Evolutionary conservation across 345 rosid species (phyloP), one percentile per base, ranked within the genome.

Genomic region (Carallia pectinifolia): DNA sequence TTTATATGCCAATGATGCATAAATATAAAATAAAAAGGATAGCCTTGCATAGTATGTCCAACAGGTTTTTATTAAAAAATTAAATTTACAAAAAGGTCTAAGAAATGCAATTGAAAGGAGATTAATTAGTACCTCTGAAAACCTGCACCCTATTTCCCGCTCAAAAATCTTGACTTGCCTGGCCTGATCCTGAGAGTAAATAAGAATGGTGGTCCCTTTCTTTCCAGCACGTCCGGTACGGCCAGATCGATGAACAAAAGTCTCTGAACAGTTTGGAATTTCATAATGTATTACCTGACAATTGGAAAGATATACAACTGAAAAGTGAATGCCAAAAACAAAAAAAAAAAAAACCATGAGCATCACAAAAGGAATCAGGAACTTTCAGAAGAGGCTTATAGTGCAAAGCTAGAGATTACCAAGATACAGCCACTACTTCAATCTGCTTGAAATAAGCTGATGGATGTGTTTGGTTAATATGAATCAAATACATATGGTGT

Each of bases 211-310:
- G 82, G 77, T 87, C 75, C 99, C 99, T 80, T 89, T 92, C 89
- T 93, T 96, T 34, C 99, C 98, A 64, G 99, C 99, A 72, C 99
- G 97, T n/a, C 98, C 98, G 61, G 99, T 96, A 73, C 98, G 83
- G 30, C 99, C 99, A 63, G 99, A 89, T 52, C 99, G 92, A 70
- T 96, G 99, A 76, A 96, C 98, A 79, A 96, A 96, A 29, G 89
- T 90, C 85, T 96, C 99, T 18, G 97, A 80, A 23, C 72, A 58
- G 83, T 88, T 96, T 7, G 99, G 98, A 78, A 96, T 87, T 85
- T 91, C 98, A 67, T 88, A 96, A 78, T 96, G 99, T 82, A 92
- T 78, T 5, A 96, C 34, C 99, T 96, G 53, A 37, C 48, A 44
- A 69, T 44, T 64, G 59, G 47, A 40, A 69, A 70, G 38, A 58